Conservation (phyloP, 1,284 basidiomycete genomes). For the Stereum hirsutum region DNA sequence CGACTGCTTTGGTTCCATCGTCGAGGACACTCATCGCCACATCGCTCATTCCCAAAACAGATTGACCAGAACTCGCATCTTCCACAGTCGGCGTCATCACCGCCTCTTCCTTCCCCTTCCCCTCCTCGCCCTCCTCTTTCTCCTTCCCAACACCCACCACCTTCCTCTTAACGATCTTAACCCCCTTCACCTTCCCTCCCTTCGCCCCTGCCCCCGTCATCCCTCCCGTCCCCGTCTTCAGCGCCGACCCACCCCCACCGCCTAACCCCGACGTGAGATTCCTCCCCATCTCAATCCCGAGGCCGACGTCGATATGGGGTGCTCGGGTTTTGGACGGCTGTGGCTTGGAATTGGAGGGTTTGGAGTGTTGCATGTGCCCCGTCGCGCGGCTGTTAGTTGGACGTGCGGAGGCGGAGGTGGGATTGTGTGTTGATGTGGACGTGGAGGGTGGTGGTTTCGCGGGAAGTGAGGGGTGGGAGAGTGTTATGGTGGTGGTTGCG, state of each 20-base stretch:
- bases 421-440: background rate
- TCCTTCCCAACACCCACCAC: too few species aligned
- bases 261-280: too few species aligned
- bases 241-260: background rate
- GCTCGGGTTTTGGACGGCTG: constrained; percentile 1
- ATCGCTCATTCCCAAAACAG: too few species aligned
- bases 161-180: constrained; percentile 11
- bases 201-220: constrained; percentile 3
- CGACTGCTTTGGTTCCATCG: too few species aligned
- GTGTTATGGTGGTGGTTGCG: too few species aligned
- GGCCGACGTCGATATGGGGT: too few species aligned
- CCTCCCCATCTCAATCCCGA: too few species aligned
- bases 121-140: too few species aligned
- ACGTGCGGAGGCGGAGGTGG: background rate
- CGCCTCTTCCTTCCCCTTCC: too few species aligned
- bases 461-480: constrained; percentile 50
- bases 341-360: background rate
- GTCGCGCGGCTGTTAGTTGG: background rate
- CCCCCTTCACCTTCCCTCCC: constrained; percentile 8
- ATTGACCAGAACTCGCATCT: too few species aligned
- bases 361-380: background rate
- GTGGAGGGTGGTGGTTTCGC: constrained; percentile 28
- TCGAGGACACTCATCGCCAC: too few species aligned
- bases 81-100: too few species aligned
- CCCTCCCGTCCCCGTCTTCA: background rate